A percentile compares a stretch with the other conserved stretches of the same genome.
Conservation (phyloP, 2,329 filamentous ascomycete species). For the Hypoxylon sp. region DNA sequence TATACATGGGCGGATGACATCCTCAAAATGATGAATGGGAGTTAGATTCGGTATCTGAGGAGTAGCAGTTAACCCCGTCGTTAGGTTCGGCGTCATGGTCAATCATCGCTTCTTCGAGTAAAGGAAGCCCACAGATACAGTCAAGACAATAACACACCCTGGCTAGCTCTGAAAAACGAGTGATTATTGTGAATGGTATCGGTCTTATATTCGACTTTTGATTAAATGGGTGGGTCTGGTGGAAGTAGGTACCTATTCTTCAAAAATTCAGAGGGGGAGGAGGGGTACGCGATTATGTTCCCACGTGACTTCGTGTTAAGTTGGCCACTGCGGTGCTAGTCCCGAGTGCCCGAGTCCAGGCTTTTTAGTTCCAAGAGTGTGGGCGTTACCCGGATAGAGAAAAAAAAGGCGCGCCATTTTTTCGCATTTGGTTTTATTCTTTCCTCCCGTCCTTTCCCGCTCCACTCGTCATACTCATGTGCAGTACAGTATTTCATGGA, state of each 20-base stretch:
- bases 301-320: slow-evolving; percentile 46
- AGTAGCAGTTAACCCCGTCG: slow-evolving; percentile 9
- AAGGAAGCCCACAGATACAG: neutral
- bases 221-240: neutral
- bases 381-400: slow-evolving; percentile 4
- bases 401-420: slow-evolving; percentile 40
- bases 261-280: slow-evolving; percentile 9
- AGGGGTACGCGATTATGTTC: slow-evolving; percentile 14
- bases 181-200: too few species aligned
- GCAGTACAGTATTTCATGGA: slow-evolving; percentile 6
- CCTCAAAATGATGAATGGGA: too few species aligned
- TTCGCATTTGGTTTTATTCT: slow-evolving; percentile 27
- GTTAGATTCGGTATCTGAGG: slow-evolving; percentile 10
- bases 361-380: slow-evolving; percentile 3
- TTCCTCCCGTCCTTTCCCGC: slow-evolving; percentile 9
- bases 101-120: neutral
- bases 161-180: neutral
- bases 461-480: slow-evolving; percentile 10
- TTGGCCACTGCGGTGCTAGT: slow-evolving; percentile 23
- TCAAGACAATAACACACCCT: neutral
- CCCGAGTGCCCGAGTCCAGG: slow-evolving; percentile 27
- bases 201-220: too few species aligned
- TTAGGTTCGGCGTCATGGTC: neutral
- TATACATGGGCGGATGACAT: too few species aligned
- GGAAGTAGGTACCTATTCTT: neutral